Evolutionary conservation across 2,329 filamentous ascomycete species (phyloP).

Genomic region (Thielaviopsis euricoi): DNA sequence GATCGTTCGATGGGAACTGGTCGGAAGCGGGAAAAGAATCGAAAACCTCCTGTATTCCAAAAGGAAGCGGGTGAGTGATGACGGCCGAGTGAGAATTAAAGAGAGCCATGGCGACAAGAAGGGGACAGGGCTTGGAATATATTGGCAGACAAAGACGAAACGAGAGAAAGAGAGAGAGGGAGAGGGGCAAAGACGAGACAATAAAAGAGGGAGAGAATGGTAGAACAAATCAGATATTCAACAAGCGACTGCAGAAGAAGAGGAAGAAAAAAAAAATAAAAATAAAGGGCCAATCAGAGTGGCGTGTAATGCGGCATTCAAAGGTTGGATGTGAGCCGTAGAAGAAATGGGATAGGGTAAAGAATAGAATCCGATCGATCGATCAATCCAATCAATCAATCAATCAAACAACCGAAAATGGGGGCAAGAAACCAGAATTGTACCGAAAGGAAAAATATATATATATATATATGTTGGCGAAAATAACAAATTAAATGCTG

Average conservation of each 20-base stretch:
- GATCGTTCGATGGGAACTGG: not conserved
- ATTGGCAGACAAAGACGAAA: not conserved
- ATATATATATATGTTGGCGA: too few relatives aligned
- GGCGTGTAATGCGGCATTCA: too few relatives aligned
- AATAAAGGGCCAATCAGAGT: not conserved
- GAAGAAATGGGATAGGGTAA: too few relatives aligned
- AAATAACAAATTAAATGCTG: too few relatives aligned
- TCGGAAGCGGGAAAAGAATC: not conserved
- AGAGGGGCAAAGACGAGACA: too few relatives aligned
- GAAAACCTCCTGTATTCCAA: constrained; percentile 5
- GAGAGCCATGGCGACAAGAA: constrained; percentile 11
- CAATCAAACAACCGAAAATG: too few relatives aligned
- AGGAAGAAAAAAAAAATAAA: too few relatives aligned
- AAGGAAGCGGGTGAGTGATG: not conserved
- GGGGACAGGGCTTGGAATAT: not conserved
- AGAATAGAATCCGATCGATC: too few relatives aligned
- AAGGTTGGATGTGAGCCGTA: too few relatives aligned
- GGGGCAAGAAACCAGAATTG: too few relatives aligned
- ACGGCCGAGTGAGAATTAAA: not conserved
- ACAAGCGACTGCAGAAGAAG: not conserved
- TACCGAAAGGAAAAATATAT: too few relatives aligned
- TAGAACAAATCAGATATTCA: not conserved
- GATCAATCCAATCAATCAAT: too few relatives aligned
- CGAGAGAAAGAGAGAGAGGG: not conserved
- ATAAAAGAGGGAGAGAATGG: not conserved